phyloP scores from a whole-genome alignment of 2,329 filamentous ascomycete species.

The Monosporascus sp. region DNA sequence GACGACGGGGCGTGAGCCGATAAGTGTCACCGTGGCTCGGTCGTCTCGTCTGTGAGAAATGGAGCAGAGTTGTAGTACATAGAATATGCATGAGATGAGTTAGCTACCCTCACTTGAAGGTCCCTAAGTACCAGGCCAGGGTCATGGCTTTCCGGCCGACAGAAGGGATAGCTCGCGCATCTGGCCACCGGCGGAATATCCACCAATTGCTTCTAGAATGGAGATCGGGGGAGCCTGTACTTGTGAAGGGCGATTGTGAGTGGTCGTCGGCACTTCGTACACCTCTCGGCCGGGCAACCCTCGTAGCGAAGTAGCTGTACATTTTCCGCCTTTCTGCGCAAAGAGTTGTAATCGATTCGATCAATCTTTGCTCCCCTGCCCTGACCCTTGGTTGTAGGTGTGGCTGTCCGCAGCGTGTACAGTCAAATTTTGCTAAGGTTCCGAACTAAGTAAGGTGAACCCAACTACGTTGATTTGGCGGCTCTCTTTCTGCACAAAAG shows the following conservation, averaged over 20 bases:
- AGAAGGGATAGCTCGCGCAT: background rate
- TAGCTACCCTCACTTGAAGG: background rate
- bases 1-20: background rate
- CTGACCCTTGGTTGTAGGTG: background rate
- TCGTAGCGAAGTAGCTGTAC: background rate
- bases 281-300: background rate
- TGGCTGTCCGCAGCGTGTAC: background rate
- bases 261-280: background rate
- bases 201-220: background rate
- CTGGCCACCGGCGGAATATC: background rate
- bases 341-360: background rate
- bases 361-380: background rate
- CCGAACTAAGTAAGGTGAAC: background rate
- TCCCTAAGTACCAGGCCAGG: background rate
- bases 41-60: too few species aligned
- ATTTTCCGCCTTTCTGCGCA: background rate
- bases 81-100: background rate
- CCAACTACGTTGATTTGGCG: background rate
- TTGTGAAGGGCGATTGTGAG: background rate
- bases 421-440: background rate
- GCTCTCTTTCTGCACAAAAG: background rate
- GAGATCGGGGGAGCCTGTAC: background rate
- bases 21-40: background rate
- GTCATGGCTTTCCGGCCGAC: background rate
- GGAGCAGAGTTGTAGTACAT: background rate